Evolutionary conservation across 768 basidiomycete genomes (phyloP), one percentile per base, ranked within the genome.

Genomic region (Thelephora aurantiotincta): DNA sequence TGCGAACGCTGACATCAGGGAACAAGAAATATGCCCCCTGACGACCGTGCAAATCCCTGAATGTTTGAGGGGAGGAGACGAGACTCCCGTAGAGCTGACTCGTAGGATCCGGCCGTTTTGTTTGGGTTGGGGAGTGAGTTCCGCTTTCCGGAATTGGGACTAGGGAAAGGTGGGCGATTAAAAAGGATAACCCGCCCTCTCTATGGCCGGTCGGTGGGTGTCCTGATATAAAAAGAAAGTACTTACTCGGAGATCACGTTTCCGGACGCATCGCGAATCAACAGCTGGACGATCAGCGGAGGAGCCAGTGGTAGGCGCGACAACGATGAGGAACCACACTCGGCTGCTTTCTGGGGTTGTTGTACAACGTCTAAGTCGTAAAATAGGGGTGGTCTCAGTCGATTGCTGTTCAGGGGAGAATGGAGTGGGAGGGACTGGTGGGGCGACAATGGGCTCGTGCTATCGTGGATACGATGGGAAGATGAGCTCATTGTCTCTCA

Each of bases 281-380:
- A 77, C 46, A 96, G 73, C 55, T 81, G 84, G 13, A 82, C 84
- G 50, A 96, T 75, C 23, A 87, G 71, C 6, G 91, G 85, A 36
- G 91, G 91, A 9, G 86, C 80, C 48, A 94, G 68, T 14, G 91
- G 85, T 46, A 91, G 66, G 43, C 87, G 81, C 50, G 85, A 88
- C 46, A 91, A 69, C 48, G 71, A 78, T 18, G 75, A 74, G 44
- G 73, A 66, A 43, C 84, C 82, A 63, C 89, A 91, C 60, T 87
- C 87, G 35, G 91, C 88, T 22, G 86, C 80, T 51, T 74, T 73
- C 52, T 75, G 71, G 9, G 91, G 91, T 50, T 92, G 82, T 56
- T 96, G 91, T 22, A 91, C 73, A 50, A 93, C 77, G 58, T 86
- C 80, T 14, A 96, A 78, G 43, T 82, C 75, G 60, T 92, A 94